Evolutionary conservation across 2,329 filamentous ascomycete species (phyloP).

Genomic region (Arthrobotrys pseudoclavata): DNA sequence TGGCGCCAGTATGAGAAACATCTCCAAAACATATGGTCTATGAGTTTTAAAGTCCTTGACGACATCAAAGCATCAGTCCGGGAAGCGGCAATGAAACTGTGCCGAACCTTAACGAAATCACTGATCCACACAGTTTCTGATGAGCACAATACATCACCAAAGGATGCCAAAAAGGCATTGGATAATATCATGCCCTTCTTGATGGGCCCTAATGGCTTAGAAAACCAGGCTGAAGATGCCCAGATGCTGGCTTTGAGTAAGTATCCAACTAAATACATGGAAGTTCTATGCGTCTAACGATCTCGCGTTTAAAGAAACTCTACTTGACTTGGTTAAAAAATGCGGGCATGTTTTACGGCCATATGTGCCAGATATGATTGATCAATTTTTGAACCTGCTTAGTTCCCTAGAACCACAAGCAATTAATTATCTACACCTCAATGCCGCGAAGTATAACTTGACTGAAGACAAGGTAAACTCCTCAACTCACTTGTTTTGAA

Average conservation of each 20-base stretch:
- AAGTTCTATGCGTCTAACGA: constrained; percentile 1
- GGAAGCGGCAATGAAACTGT: constrained; percentile 82
- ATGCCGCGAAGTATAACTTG: constrained; percentile 84
- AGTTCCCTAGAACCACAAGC: constrained; percentile 87
- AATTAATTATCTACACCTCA: constrained; percentile 92
- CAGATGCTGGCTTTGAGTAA: constrained; percentile 77
- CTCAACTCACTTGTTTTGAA: neutral
- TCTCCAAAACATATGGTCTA: constrained; percentile 85
- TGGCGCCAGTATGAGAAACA: constrained; percentile 81
- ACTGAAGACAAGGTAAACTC: constrained; percentile 77
- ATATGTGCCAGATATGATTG: constrained; percentile 84
- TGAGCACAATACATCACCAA: constrained; percentile 61
- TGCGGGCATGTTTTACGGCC: constrained; percentile 82
- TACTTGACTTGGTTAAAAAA: constrained; percentile 91
- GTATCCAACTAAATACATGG: constrained; percentile 31
- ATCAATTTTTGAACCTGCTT: constrained; percentile 82
- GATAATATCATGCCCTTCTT: constrained; percentile 90
- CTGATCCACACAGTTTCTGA: constrained; percentile 74
- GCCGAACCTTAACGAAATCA: constrained; percentile 84
- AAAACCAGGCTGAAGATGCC: constrained; percentile 89
- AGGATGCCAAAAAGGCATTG: constrained; percentile 71
- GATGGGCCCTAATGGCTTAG: constrained; percentile 86
- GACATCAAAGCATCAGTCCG: constrained; percentile 95
- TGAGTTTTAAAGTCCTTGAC: constrained; percentile 90
- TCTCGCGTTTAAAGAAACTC: constrained; percentile 70